phyloP scores from a whole-genome alignment of 1,139 yeast species.

The Torulaspora globosa region DNA sequence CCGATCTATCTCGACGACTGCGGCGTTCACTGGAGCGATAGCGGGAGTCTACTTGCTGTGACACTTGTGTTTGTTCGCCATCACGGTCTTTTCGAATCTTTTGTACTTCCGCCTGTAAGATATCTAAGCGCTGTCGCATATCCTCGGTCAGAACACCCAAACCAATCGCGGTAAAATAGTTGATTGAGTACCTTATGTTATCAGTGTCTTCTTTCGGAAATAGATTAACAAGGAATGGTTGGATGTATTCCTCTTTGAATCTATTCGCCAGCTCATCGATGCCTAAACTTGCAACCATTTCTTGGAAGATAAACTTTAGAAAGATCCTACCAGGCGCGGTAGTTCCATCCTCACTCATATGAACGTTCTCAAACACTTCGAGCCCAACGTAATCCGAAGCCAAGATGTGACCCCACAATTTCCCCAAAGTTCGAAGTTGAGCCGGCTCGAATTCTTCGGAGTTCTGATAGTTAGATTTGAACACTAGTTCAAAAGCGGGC shows the following conservation, averaged over 20 bases:
- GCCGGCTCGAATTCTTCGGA: slow-evolving; percentile 69
- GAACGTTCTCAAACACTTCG: slow-evolving; percentile 49
- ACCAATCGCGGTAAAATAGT: slow-evolving; percentile 90
- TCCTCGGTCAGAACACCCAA: slow-evolving; percentile 77
- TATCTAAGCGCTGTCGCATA: slow-evolving; percentile 58
- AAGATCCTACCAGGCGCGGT: slow-evolving; percentile 79
- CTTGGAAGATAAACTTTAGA: slow-evolving; percentile 75
- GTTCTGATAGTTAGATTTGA: slow-evolving; percentile 52
- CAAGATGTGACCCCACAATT: slow-evolving; percentile 80
- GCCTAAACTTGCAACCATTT: slow-evolving; percentile 77
- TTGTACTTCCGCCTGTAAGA: slow-evolving; percentile 10
- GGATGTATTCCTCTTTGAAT: slow-evolving; percentile 49
- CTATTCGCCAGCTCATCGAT: slow-evolving; percentile 46
- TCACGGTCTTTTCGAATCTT: background rate
- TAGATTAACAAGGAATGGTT: slow-evolving; percentile 47
- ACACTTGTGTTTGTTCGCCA: slow-evolving; percentile 8
- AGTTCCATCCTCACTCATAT: slow-evolving; percentile 67
- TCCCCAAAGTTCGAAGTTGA: slow-evolving; percentile 74
- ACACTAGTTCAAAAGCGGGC: slow-evolving; percentile 48
- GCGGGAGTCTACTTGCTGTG: slow-evolving; percentile 2
- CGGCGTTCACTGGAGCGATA: slow-evolving; percentile 4
- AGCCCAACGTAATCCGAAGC: slow-evolving; percentile 69
- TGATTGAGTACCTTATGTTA: slow-evolving; percentile 74
- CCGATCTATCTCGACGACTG: slow-evolving; percentile 17
- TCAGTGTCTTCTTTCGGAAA: slow-evolving; percentile 48